Evolutionary conservation across 139 green algal species (phyloP), one percentile per base, ranked within the genome.

Genomic region (Klebsormidium nitens): DNA sequence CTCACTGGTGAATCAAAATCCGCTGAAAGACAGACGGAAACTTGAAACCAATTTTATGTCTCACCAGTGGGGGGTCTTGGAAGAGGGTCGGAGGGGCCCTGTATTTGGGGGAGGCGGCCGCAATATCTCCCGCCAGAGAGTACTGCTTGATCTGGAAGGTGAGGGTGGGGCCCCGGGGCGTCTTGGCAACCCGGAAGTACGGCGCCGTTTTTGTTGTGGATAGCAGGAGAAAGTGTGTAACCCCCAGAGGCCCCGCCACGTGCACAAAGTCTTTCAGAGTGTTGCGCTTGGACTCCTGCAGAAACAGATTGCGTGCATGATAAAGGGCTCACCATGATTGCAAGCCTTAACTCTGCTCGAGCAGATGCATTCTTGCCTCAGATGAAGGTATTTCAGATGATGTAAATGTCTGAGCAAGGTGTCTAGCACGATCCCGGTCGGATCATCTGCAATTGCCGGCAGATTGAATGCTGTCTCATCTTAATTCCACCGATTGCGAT

Each of bases 141-240:
- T 96, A 97, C 57, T 72, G 58, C 8, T 82, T 66, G 34, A 99
- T 84, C 35, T 83, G 81, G 74, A 96, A 83, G 23, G 89, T 95
- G 36, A 96, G 61, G 3, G 94, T 98, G 40, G 94, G 94, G 5
- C 94, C 94, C 59, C 91, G 82, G 1, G 94, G 93, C 37, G 87
- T 86, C 74, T 95, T 94, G 14, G 82, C 87, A 1, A 98, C 38
- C 31, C 88, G 84, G 57, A 99, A 69, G 82, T 98, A 97, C 26
- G 72, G 77, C 14, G 80, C 71, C 29, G 82, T 86, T 19, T 95
- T 79, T 1, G 91, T 97, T 28, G 89, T 85, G 14, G 87, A 91
- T 5, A 99, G 86, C 2, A 97, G 89, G 17, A 98, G 39, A 50
- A 98, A 91, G 81, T 99, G 95, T 5, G 84, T 93, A 17, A 99